phyloP scores from a whole-genome alignment of 768 basidiomycete species.

The Dictyophora rubrovolvata region DNA sequence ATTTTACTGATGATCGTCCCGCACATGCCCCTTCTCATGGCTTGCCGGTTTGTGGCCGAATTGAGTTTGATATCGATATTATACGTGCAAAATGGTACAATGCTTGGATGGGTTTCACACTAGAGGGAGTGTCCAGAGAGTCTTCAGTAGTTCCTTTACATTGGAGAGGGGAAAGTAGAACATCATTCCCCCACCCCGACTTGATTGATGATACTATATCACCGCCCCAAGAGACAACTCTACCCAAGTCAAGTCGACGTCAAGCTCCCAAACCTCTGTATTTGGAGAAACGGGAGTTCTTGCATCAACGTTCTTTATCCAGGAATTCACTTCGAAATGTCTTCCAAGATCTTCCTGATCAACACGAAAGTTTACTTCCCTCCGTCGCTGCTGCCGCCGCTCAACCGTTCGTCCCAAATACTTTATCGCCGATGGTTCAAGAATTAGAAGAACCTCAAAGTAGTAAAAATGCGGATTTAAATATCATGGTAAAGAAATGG shows the following conservation, averaged over 20 bases:
- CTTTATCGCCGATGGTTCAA: constrained; percentile 53
- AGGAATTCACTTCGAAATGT: constrained; percentile 12
- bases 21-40: constrained; percentile 22
- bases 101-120: constrained; percentile 49
- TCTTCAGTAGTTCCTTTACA: constrained; percentile 35
- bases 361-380: not conserved
- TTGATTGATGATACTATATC: not conserved
- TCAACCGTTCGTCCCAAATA: constrained; percentile 16
- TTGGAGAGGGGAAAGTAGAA: constrained; percentile 44
- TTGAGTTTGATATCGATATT: constrained; percentile 83
- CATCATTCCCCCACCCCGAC: constrained; percentile 29
- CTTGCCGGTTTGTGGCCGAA: constrained; percentile 59
- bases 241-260: constrained; percentile 18
- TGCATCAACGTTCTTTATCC: constrained; percentile 25
- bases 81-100: constrained; percentile 70
- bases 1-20: constrained; percentile 35
- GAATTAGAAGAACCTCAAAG: constrained; percentile 41
- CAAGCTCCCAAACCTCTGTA: constrained; percentile 58
- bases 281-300: constrained; percentile 49
- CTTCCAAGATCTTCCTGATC: not conserved
- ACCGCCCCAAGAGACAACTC: not conserved
- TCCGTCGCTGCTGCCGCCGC: not conserved
- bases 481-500: constrained; percentile 56
- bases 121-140: constrained; percentile 27
- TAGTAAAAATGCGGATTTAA: constrained; percentile 41